phyloP scores from a whole-genome alignment of 352 stramenopile species.

The Pythium volutum region DNA sequence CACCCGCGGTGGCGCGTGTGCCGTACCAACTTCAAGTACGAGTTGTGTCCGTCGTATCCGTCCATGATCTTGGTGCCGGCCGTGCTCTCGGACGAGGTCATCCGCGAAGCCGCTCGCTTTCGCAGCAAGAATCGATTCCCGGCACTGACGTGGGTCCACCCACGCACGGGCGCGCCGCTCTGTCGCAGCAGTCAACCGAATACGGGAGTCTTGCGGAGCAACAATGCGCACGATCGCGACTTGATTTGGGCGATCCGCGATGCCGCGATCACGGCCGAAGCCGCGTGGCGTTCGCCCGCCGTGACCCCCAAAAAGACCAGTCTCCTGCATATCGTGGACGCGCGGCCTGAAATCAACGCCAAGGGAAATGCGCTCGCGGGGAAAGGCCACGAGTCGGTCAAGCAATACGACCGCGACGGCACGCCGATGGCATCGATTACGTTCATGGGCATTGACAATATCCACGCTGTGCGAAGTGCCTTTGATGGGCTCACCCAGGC shows the following conservation, averaged over 20 bases:
- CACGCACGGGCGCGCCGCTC: slow-evolving; percentile 86
- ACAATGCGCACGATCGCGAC: slow-evolving; percentile 87
- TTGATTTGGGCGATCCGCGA: slow-evolving; percentile 89
- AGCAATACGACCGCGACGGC: slow-evolving; percentile 81
- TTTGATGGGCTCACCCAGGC: slow-evolving; percentile 66
- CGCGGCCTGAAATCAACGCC: slow-evolving; percentile 88
- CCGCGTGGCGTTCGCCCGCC: slow-evolving; percentile 26
- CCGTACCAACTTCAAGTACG: slow-evolving; percentile 61
- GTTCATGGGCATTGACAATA: slow-evolving; percentile 89
- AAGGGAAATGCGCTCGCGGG: slow-evolving; percentile 88
- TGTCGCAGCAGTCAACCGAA: slow-evolving; percentile 95
- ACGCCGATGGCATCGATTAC: slow-evolving; percentile 70
- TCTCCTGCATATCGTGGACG: slow-evolving; percentile 86
- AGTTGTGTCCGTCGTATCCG: slow-evolving; percentile 72
- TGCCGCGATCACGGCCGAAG: slow-evolving; percentile 48
- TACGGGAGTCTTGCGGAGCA: slow-evolving; percentile 93
- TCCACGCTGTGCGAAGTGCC: slow-evolving; percentile 79
- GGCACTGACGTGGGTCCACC: slow-evolving; percentile 90
- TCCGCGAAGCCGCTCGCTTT: slow-evolving; percentile 62
- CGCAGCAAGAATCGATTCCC: slow-evolving; percentile 78
- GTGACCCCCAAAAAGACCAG: slow-evolving; percentile 65
- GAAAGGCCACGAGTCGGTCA: slow-evolving; percentile 89
- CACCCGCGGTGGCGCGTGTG: slow-evolving; percentile 70
- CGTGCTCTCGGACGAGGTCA: slow-evolving; percentile 59
- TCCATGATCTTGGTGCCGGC: slow-evolving; percentile 67